Base-by-base conservation (phyloP, 2,329 filamentous ascomycete species). In the Cyanodermella asteris region DNA sequence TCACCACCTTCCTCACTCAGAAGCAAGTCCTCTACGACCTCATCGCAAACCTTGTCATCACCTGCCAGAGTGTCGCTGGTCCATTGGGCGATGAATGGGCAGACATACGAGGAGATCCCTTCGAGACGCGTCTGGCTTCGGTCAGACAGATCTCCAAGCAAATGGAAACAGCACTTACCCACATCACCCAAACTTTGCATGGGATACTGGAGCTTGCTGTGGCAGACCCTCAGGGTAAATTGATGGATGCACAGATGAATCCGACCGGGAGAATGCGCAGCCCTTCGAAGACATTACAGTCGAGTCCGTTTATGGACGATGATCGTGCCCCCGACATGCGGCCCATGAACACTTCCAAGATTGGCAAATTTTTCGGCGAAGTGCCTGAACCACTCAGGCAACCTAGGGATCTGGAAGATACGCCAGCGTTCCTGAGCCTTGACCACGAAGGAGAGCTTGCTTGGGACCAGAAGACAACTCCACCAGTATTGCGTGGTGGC, bases 11-110 rank as follows among this genome's bases (percentile, higher is more conserved):
- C 45, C 72, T 71, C 40, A 64, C 72, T 16, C 78, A 91, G 45
- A 94, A 94, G 50, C 87, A 97, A 46, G 76, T 74, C 37, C 59
- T 91, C 11, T 94, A 94, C 47, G 87, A 94, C 47, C 75, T 81
- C 30, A 74, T 91, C 28, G 82, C 81, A 6, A 87, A 94, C 44
- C 62, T 97, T 15, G 53, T 94, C 4, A 53, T 91, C 24, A 70
- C 73, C 30, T 93, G 82, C 40, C 87, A 97, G 49, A 70, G 76
- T 13, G 74, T 94, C n/a, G 77, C 81, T 5, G 78, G 78, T 6
- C 87, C 87, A 5, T 50, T 97, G 21, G 77, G 74, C 6, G 87
- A 97, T 43, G 87, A 97, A 50, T 97, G 87, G 87, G 69, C 82
- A 4, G 81, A 91, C 44, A 59, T 82, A n/a, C 70, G 81, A 21